These are phyloP conservation scores for Physcomitrellopsis africana DNA, from an alignment of 225 moss, liverwort and hornwort species.

Conservation along the genomic window DNA sequence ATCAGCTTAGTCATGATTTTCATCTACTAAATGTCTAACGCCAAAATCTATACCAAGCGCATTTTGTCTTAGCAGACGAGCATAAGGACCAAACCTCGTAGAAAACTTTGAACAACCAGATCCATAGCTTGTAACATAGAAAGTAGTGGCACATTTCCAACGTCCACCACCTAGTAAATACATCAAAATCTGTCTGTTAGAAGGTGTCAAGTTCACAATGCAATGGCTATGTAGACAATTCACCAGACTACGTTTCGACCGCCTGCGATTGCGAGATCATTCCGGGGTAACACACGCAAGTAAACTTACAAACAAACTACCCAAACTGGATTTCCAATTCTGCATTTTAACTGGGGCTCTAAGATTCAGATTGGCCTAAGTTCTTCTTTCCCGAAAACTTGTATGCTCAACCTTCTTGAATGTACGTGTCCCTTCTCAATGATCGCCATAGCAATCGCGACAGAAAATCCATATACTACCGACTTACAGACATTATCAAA, in stretches of 20 bases:
- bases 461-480: background rate
- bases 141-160: background rate
- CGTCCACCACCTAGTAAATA: background rate
- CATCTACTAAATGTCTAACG: background rate
- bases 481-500: conserved; percentile 8
- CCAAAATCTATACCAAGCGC: background rate
- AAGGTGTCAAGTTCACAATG: too few species aligned
- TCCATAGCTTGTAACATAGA: background rate
- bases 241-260: too few species aligned
- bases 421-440: background rate
- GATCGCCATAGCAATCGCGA: background rate
- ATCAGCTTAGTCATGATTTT: conserved; percentile 2
- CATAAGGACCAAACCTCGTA: background rate
- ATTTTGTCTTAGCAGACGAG: background rate
- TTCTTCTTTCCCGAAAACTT: too few species aligned
- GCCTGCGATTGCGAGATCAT: too few species aligned
- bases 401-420: background rate
- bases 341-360: background rate
- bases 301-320: too few species aligned
- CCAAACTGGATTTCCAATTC: too few species aligned
- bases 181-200: too few species aligned
- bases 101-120: background rate
- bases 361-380: too few species aligned
- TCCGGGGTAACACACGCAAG: too few species aligned
- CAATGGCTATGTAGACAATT: too few species aligned